phyloP scores from a whole-genome alignment of 2,329 filamentous ascomycete species.

The Exophiala spinifera region DNA sequence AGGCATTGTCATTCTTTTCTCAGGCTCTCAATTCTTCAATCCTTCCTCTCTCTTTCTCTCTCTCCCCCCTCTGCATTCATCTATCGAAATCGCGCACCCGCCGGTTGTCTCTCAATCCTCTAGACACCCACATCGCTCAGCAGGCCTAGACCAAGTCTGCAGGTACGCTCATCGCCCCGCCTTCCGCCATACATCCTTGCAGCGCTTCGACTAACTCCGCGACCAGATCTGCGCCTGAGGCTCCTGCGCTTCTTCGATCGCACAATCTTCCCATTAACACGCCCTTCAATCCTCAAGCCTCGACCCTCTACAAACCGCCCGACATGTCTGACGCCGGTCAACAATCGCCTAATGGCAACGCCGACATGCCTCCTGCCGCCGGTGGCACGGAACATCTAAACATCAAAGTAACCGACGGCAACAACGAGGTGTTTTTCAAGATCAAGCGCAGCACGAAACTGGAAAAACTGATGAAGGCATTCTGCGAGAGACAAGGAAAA shows the following conservation, averaged over 20 bases:
- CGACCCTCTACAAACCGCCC: not conserved
- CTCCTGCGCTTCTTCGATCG: not conserved
- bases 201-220: not conserved
- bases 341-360: constrained; percentile 27
- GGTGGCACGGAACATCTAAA: constrained; percentile 75
- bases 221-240: not conserved
- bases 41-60: not conserved
- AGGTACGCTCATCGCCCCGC: not conserved
- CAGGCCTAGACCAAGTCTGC: not conserved
- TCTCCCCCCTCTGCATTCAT: not conserved
- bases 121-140: not conserved
- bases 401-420: constrained; percentile 99
- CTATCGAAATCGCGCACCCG: not conserved
- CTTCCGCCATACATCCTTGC: not conserved
- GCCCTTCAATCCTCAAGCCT: too few relatives aligned
- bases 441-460: constrained; percentile 96
- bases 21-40: not conserved
- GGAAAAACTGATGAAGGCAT: constrained; percentile 97
- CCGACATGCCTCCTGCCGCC: constrained; percentile 24
- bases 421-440: constrained; percentile 99
- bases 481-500: constrained; percentile 95
- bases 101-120: not conserved
- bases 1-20: not conserved
- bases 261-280: too few relatives aligned
- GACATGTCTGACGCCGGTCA: constrained; percentile 29